Base-by-base conservation (phyloP, 192 early-diverging fungal genomes). In the Umbelopsis sp. region DNA sequence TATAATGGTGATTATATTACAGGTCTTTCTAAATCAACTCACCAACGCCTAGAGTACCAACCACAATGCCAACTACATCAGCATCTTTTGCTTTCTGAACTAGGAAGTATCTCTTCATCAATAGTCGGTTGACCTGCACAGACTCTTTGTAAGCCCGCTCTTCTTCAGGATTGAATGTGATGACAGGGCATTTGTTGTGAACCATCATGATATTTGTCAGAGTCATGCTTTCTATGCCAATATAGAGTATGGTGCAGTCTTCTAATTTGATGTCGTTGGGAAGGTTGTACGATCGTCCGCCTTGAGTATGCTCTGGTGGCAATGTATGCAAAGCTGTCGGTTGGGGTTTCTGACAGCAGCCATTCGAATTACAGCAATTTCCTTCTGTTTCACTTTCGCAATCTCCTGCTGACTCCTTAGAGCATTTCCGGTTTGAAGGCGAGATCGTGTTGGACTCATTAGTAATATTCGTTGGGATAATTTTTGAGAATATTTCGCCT, bases 21-120 rank as follows among this genome's bases (percentile, higher is more conserved):
- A 20, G 1, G 18, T 66, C 46, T 41, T 46, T 8, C 46, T 20
- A 12, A 23, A 30, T 23, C 12, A 27, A 73, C 87, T 84, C 81
- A 94, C 93, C 91, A 64, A 95, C 94, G 41, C 95, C 97, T 21
- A 97, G 80, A 0, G 97, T 98, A 30, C 97, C 97, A 23, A 97
- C 92, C 18, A 98, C 96, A 33, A 99, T 95, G 8, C 95, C 97
- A 76, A 98, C 88, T 20, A 93, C 88, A 74, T 92, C 87, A 13
- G 96, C 93, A 80, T 98, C 96, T 70, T 89, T 90, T 16, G 95
- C 97, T 66, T 91, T 91, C 79, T 97, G 95, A 27, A 99, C 88
- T 82, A 93, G 86, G 52, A 89, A 88, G 80, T 91, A 97, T 50
- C 91, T 81, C 37, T 84, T 82, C 75, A 83, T 88, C 47, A 93